These are phyloP conservation scores for Neopestalotiopsis clavispora DNA, from an alignment of 2,329 filamentous ascomycete genomes.

Conservation along the genomic window DNA sequence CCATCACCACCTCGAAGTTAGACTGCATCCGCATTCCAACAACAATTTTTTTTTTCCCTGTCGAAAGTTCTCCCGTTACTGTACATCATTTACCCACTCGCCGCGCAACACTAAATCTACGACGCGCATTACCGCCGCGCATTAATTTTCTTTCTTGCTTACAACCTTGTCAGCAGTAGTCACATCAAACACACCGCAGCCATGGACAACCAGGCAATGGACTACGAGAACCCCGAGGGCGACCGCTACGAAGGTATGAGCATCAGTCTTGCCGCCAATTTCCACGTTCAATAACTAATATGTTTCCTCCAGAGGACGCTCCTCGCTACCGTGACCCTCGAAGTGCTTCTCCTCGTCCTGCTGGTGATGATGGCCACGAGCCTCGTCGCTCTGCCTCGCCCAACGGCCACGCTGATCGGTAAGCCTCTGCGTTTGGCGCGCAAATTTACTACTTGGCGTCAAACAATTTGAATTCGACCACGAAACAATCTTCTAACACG, in stretches of 20 bases:
- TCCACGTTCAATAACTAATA: background rate
- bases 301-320: constrained; percentile 56
- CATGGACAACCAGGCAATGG: constrained; percentile 71
- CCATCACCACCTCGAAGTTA: background rate
- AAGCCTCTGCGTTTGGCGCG: constrained; percentile 29
- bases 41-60: background rate
- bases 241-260: constrained; percentile 68
- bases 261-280: constrained; percentile 15
- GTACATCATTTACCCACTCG: background rate
- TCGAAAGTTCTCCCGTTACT: background rate
- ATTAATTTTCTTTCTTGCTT: constrained; percentile 1
- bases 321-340: constrained; percentile 70
- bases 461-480: background rate
- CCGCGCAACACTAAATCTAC: background rate
- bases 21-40: background rate
- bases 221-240: constrained; percentile 71
- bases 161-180: background rate
- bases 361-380: constrained; percentile 65
- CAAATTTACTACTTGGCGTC: background rate
- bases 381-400: constrained; percentile 68
- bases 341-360: constrained; percentile 67
- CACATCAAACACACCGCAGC: constrained; percentile 22
- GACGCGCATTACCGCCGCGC: background rate
- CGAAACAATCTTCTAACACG: background rate
- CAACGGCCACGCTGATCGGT: constrained; percentile 58